A percentile compares a stretch with the other conserved stretches of the same genome.
Conservation (phyloP, 495 filamentous ascomycete species). For the Talaromyces thailandensis region DNA sequence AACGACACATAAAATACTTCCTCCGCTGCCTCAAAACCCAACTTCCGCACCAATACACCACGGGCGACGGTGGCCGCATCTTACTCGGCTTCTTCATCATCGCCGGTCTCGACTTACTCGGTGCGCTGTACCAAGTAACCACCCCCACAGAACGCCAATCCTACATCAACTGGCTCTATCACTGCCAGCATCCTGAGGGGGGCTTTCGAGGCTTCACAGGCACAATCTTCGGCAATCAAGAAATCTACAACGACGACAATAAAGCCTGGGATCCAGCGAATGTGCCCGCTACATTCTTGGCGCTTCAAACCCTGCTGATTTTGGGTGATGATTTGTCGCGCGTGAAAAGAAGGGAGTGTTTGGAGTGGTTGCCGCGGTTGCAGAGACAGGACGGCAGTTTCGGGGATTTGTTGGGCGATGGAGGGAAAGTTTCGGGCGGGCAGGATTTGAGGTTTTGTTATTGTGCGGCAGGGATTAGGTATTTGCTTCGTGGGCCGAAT, state of each 20-base stretch:
- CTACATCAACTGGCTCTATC: slow-evolving; percentile 64
- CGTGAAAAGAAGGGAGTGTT: slow-evolving; percentile 56
- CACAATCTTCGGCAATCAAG: slow-evolving; percentile 43
- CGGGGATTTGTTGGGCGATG: slow-evolving; percentile 62
- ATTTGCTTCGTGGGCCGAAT: slow-evolving; percentile 58
- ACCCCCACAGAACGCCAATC: slow-evolving; percentile 48
- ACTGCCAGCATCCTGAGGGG: slow-evolving; percentile 63
- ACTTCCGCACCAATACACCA: slow-evolving; percentile 72
- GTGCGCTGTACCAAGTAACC: slow-evolving; percentile 45
- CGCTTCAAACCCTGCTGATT: slow-evolving; percentile 63
- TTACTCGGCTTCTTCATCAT: slow-evolving; percentile 83
- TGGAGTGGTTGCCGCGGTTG: slow-evolving; percentile 65
- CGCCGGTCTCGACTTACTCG: slow-evolving; percentile 72
- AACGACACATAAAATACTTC: slow-evolving; percentile 85
- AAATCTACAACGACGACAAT: slow-evolving; percentile 32
- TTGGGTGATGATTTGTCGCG: slow-evolving; percentile 63
- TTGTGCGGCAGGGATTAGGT: slow-evolving; percentile 69
- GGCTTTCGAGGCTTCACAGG: slow-evolving; percentile 77
- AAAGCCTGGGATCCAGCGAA: slow-evolving; percentile 69
- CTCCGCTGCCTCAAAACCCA: slow-evolving; percentile 75
- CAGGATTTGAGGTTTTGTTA: slow-evolving; percentile 84
- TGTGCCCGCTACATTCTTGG: slow-evolving; percentile 81
- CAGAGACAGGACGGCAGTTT: slow-evolving; percentile 87
- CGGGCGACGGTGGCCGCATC: slow-evolving; percentile 83
- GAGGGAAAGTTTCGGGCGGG: slow-evolving; percentile 60